These are phyloP conservation scores for Durotheca rogersii DNA, from an alignment of 495 filamentous ascomycete genomes.

Conservation along the genomic window DNA sequence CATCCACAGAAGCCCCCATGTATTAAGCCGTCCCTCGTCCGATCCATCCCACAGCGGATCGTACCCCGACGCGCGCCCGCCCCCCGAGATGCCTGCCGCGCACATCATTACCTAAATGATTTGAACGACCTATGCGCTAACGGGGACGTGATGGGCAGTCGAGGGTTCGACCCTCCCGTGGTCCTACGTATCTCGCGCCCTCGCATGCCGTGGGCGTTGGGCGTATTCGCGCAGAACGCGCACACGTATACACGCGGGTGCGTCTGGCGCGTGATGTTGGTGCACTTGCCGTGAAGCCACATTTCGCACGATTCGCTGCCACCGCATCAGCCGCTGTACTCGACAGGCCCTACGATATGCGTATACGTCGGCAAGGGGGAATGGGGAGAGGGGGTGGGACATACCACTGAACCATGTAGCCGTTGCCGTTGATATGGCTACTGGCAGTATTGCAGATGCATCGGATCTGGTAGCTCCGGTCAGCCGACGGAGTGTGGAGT, in stretches of 20 bases:
- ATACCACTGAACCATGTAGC: constrained; percentile 84
- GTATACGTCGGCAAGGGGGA: background rate
- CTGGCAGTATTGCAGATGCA: constrained; percentile 67
- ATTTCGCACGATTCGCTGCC: constrained; percentile 80
- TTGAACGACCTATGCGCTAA: constrained; percentile 68
- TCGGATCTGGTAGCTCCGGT: constrained; percentile 60
- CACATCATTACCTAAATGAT: constrained; percentile 47
- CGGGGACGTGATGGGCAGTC: constrained; percentile 54
- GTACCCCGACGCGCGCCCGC: background rate
- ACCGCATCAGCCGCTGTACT: constrained; percentile 18
- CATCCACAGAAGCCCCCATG: constrained; percentile 18
- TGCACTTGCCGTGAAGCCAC: constrained; percentile 79
- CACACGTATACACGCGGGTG: constrained; percentile 79
- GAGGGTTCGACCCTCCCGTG: constrained; percentile 30
- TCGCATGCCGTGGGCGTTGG: constrained; percentile 54
- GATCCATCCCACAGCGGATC: constrained; percentile 6
- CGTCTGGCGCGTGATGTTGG: constrained; percentile 64
- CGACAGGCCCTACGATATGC: background rate
- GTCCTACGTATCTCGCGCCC: constrained; percentile 55
- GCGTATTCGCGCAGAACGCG: constrained; percentile 75
- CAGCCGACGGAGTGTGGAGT: constrained; percentile 64
- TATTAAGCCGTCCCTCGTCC: constrained; percentile 2
- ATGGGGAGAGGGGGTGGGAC: constrained; percentile 9
- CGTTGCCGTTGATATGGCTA: constrained; percentile 55
- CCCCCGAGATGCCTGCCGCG: background rate